These are phyloP conservation scores for Botrytis aclada DNA, from an alignment of 2,329 filamentous ascomycete genomes.

Conservation along the genomic window DNA sequence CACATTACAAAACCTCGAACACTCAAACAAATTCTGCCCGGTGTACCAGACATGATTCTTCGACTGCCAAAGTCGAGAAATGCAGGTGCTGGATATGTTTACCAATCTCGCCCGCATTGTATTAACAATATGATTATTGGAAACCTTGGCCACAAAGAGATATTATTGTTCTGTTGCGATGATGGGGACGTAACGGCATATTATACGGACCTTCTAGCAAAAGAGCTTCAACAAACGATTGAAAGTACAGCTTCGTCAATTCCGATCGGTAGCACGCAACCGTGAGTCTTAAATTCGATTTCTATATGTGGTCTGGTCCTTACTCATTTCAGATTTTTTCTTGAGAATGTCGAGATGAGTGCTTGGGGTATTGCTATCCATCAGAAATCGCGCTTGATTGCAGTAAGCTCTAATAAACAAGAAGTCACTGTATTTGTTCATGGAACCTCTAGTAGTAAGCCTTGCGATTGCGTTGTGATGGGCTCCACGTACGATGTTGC, in stretches of 20 bases:
- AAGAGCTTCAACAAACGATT: not conserved
- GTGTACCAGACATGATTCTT: conserved; percentile 50
- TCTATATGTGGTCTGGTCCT: not conserved
- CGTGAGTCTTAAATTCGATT: conserved; percentile 22
- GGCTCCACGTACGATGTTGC: not conserved
- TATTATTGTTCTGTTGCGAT: conserved; percentile 66
- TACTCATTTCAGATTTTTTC: conserved; percentile 55
- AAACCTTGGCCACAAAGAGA: conserved; percentile 66
- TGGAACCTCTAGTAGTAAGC: conserved; percentile 5
- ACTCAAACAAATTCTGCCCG: conserved; percentile 48
- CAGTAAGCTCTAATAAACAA: conserved; percentile 74
- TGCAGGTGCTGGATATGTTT: conserved; percentile 53
- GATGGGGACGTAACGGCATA: conserved; percentile 74
- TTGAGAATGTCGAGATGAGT: conserved; percentile 70
- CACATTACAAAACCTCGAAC: conserved; percentile 54
- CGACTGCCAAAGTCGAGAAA: conserved; percentile 41
- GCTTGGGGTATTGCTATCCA: conserved; percentile 71
- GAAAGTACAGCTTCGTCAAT: not conserved
- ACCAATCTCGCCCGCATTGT: conserved; percentile 52
- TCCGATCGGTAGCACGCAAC: conserved; percentile 20
- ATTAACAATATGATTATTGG: conserved; percentile 69
- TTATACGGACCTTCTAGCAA: conserved; percentile 46
- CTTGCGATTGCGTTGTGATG: not conserved
- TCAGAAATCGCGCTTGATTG: conserved; percentile 73
- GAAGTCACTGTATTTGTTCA: conserved; percentile 50